Evolutionary conservation across 2,329 filamentous ascomycete genomes (phyloP).

Genomic region (Colletotrichum sp.): DNA sequence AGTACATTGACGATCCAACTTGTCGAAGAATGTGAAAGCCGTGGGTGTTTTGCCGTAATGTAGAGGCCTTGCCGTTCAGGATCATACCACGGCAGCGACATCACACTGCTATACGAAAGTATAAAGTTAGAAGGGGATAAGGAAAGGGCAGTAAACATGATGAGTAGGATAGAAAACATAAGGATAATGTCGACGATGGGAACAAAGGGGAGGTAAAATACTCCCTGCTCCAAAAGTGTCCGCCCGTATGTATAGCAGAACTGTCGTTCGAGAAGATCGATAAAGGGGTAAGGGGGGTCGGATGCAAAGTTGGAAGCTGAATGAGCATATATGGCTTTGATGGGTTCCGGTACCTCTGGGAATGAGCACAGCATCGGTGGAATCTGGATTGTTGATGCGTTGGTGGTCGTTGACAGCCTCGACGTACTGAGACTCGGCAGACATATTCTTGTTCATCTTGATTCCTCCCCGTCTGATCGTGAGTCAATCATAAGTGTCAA

Average conservation of each 20-base stretch:
- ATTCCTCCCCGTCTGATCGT: neutral
- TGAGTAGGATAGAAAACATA: neutral
- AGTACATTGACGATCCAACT: neutral
- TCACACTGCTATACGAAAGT: neutral
- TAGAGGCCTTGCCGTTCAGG: neutral
- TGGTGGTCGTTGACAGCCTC: neutral
- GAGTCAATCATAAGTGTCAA: accelerated
- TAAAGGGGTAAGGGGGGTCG: neutral
- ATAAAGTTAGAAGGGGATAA: too few relatives aligned
- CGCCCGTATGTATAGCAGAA: neutral
- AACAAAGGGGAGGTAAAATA: neutral
- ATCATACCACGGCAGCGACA: neutral
- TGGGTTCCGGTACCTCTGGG: neutral
- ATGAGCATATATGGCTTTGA: neutral
- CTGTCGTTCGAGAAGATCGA: neutral
- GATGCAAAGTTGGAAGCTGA: neutral
- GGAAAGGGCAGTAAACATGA: neutral
- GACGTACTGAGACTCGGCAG: neutral
- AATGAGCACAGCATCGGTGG: neutral
- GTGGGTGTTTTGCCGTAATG: neutral
- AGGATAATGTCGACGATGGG: neutral
- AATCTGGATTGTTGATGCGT: neutral
- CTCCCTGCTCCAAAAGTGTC: neutral
- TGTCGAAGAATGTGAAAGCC: neutral
- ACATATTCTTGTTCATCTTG: neutral